Conservation (phyloP, 495 filamentous ascomycete species). For the Hyaloscypha hepaticicola region DNA sequence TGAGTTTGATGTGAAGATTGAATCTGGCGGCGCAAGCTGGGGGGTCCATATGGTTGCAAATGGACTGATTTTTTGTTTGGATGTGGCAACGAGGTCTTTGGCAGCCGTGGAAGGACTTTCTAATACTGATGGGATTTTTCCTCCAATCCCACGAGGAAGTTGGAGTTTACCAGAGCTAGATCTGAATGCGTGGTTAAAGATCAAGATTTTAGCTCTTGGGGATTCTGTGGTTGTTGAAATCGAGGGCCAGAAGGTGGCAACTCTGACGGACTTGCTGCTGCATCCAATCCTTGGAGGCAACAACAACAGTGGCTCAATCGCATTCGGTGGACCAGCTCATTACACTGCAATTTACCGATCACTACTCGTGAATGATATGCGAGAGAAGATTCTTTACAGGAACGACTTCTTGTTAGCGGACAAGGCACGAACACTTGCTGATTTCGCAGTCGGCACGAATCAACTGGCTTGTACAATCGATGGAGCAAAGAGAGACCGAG, state of each 20-base stretch:
- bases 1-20: constrained; percentile 20
- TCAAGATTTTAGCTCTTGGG: constrained; percentile 7
- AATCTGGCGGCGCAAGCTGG: constrained; percentile 22
- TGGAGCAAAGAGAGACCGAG: constrained; percentile 25
- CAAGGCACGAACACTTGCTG: constrained; percentile 18
- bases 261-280: constrained; percentile 3
- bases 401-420: constrained; percentile 11
- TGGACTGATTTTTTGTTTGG: constrained; percentile 20
- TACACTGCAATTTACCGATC: constrained; percentile 15
- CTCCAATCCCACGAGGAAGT: constrained; percentile 10
- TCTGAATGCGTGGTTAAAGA: constrained; percentile 6
- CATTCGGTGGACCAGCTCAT: constrained; percentile 20
- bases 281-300: constrained; percentile 22
- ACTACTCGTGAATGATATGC: constrained; percentile 6
- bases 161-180: constrained; percentile 13
- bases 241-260: constrained; percentile 10
- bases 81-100: constrained; percentile 6
- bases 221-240: constrained; percentile 3
- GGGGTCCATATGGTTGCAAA: constrained; percentile 25
- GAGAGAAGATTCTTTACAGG: constrained; percentile 10
- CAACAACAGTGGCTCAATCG: constrained; percentile 22
- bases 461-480: constrained; percentile 23
- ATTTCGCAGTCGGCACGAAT: constrained; percentile 26
- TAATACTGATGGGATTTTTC: constrained; percentile 14
- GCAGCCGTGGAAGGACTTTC: constrained; percentile 23